Percentiles rank a stretch among this genome's conserved stretches.
Conservation (phyloP, 192 early-diverging fungal genomes). For the Mortierella claussenii region DNA sequence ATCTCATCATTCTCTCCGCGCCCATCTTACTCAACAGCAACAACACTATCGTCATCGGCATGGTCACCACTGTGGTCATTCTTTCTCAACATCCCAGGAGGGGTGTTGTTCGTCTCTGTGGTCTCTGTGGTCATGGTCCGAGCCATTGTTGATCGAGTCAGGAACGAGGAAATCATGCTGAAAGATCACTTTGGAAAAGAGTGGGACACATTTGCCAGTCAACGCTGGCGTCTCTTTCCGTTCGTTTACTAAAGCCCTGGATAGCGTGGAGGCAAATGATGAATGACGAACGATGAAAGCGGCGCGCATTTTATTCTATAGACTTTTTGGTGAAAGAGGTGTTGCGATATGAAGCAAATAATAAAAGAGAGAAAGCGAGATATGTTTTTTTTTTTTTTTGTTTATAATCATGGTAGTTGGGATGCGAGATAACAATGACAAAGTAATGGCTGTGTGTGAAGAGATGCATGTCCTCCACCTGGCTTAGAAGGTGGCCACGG, state of each 20-base stretch:
- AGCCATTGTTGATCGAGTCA: not conserved
- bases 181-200: constrained; percentile 21
- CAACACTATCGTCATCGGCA: too few relatives aligned
- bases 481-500: constrained; percentile 39
- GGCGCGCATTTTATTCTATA: too few relatives aligned
- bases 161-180: constrained; percentile 20
- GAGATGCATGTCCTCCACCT: too few relatives aligned
- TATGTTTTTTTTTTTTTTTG: not conserved
- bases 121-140: not conserved
- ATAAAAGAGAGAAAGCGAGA: too few relatives aligned
- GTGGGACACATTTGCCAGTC: constrained; percentile 9
- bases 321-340: too few relatives aligned
- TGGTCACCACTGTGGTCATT: not conserved
- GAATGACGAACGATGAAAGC: too few relatives aligned
- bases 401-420: too few relatives aligned
- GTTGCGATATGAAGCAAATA: too few relatives aligned
- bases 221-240: constrained; percentile 21
- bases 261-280: too few relatives aligned
- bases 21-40: not conserved
- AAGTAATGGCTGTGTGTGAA: too few relatives aligned
- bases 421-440: too few relatives aligned
- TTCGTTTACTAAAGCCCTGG: constrained; percentile 11
- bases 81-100: not conserved
- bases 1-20: not conserved
- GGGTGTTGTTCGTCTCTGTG: not conserved